Conservation (phyloP, 768 basidiomycete genomes). For the Paxillus ammoniavirescens region DNA sequence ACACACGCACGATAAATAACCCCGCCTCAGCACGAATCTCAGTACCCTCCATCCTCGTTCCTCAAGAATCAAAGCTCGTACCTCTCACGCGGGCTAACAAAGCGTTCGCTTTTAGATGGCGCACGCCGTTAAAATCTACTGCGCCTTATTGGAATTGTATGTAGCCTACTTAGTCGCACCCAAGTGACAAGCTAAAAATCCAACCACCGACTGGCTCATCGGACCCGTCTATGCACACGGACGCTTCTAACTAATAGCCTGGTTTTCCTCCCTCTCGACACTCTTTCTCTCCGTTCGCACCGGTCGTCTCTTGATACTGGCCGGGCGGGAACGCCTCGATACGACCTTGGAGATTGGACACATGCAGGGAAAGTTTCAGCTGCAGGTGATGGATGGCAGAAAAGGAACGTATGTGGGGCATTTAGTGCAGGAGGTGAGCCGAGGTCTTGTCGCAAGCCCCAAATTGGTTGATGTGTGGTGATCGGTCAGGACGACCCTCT, state of each 20-base stretch:
- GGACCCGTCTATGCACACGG: not conserved
- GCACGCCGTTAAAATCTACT: slow-evolving; percentile 79
- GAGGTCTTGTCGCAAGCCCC: not conserved
- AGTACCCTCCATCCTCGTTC: slow-evolving; percentile 73
- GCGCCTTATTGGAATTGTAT: slow-evolving; percentile 89
- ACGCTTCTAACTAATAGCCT: slow-evolving; percentile 49
- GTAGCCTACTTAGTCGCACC: slow-evolving; percentile 16
- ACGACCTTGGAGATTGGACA: slow-evolving; percentile 94
- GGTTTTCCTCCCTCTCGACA: slow-evolving; percentile 85
- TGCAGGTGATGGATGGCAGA: slow-evolving; percentile 66
- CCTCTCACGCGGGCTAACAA: slow-evolving; percentile 27
- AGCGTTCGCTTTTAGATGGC: slow-evolving; percentile 58
- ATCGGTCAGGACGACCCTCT: slow-evolving; percentile 76
- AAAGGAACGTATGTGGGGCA: slow-evolving; percentile 70
- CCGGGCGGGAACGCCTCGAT: slow-evolving; percentile 91
- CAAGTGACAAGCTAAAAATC: too few species aligned
- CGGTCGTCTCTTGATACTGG: slow-evolving; percentile 85
- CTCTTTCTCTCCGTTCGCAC: slow-evolving; percentile 75
- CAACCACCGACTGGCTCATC: not conserved
- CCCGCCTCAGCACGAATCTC: slow-evolving; percentile 82
- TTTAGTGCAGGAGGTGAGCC: slow-evolving; percentile 85
- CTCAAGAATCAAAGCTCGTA: slow-evolving; percentile 37
- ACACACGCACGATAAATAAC: slow-evolving; percentile 82
- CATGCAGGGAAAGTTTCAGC: slow-evolving; percentile 96
- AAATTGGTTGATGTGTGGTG: not conserved